phyloP scores from a whole-genome alignment of 306 rosid genomes.

The Medicago lupulina region DNA sequence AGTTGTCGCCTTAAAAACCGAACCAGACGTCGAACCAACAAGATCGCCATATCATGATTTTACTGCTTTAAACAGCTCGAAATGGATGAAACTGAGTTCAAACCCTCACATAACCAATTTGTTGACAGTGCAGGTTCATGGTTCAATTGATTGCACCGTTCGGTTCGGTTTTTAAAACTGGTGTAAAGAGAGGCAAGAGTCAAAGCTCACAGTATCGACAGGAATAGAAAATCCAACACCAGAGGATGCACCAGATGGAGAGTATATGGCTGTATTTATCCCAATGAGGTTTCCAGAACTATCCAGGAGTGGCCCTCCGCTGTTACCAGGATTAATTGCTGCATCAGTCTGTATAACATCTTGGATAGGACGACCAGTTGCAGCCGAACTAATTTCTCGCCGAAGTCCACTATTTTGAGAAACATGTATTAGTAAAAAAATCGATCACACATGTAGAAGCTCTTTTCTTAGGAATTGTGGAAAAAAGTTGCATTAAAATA shows the following conservation, averaged over 20 bases:
- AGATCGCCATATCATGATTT: background rate
- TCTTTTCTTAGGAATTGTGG: background rate
- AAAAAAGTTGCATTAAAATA: slow-evolving; percentile 4
- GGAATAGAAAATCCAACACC: slow-evolving; percentile 99
- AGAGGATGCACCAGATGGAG: slow-evolving; percentile 97
- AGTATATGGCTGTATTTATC: slow-evolving; percentile 95
- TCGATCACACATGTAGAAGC: slow-evolving; percentile 19
- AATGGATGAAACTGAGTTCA: background rate
- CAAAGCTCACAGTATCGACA: slow-evolving; percentile 85
- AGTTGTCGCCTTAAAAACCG: background rate
- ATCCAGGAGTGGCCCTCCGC: slow-evolving; percentile 99
- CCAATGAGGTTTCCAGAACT: slow-evolving; percentile 97
- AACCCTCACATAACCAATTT: background rate
- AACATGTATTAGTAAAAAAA: slow-evolving; percentile 36
- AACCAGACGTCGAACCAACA: background rate
- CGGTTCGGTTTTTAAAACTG: background rate
- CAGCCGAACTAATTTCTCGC: slow-evolving; percentile 99
- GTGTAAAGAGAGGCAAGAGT: slow-evolving; percentile 7
- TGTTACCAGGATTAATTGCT: slow-evolving; percentile 98
- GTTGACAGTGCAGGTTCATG: background rate
- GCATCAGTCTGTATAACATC: slow-evolving; percentile 99
- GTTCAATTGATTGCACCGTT: background rate
- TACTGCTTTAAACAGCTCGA: background rate
- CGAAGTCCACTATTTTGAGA: slow-evolving; percentile 80
- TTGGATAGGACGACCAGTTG: slow-evolving; percentile 98